phyloP scores from a whole-genome alignment of 441 rosid genomes.

The Pelargonium australe region DNA sequence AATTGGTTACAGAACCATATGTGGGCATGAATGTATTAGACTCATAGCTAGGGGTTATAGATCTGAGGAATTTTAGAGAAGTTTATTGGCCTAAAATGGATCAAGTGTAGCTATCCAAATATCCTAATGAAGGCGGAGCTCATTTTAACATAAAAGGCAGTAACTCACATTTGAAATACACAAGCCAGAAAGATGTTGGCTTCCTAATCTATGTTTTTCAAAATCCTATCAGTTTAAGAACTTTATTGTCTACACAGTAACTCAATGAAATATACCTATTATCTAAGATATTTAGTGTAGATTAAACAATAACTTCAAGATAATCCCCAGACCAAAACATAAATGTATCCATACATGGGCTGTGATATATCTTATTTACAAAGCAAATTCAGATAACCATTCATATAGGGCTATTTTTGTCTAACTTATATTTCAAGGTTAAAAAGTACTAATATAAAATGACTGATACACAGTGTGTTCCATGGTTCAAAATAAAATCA shows the following conservation, averaged over 20 bases:
- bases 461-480: too few relatives aligned
- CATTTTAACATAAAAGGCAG: neutral
- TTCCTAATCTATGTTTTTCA: neutral
- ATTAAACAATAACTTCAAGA: neutral
- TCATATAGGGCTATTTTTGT: too few relatives aligned
- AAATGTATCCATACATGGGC: too few relatives aligned
- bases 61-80: neutral
- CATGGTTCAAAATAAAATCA: too few relatives aligned
- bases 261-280: neutral
- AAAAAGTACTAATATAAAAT: too few relatives aligned
- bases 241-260: neutral
- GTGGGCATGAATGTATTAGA: neutral
- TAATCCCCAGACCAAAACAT: neutral
- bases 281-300: neutral
- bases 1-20: neutral
- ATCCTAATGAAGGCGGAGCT: neutral
- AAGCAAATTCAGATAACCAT: too few relatives aligned
- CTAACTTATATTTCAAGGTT: too few relatives aligned
- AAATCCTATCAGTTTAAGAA: neutral
- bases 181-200: neutral
- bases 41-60: neutral
- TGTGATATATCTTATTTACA: too few relatives aligned
- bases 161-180: neutral
- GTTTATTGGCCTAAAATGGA: too few relatives aligned
- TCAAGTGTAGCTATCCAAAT: neutral